Percentiles rank a stretch among this genome's conserved stretches.
phyloP scores from a whole-genome alignment of 1,284 basidiomycete genomes.

The Microbotryum violaceum region DNA sequence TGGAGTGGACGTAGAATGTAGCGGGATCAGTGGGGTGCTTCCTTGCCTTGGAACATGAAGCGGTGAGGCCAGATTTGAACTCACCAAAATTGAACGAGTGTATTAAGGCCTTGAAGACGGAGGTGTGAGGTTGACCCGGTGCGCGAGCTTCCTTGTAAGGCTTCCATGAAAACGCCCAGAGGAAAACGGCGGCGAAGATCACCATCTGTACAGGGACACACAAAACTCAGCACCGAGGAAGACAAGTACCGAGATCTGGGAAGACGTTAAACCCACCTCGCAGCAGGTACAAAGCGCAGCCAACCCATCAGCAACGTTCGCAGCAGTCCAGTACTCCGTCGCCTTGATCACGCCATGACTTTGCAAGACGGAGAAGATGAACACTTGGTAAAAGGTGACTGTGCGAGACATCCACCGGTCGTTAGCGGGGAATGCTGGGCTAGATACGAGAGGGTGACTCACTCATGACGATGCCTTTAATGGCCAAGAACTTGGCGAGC shows the following conservation, averaged over 20 bases:
- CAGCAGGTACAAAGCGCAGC: conserved; percentile 72
- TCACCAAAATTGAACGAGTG: conserved; percentile 69
- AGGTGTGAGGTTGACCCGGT: conserved; percentile 25
- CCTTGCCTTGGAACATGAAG: neutral
- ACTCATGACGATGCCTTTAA: conserved; percentile 62
- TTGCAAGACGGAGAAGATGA: conserved; percentile 41
- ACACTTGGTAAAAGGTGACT: conserved; percentile 46
- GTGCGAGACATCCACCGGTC: conserved; percentile 58
- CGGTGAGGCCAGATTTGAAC: conserved; percentile 28
- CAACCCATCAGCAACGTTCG: conserved; percentile 62
- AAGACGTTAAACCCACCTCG: conserved; percentile 50
- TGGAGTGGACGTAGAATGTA: neutral
- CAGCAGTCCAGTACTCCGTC: conserved; percentile 58
- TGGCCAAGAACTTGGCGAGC: conserved; percentile 69
- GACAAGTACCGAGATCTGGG: no score
- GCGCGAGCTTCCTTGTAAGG: conserved; percentile 50
- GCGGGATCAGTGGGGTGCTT: neutral
- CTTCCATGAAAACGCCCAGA: conserved; percentile 65
- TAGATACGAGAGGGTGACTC: neutral
- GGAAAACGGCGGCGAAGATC: conserved; percentile 65
- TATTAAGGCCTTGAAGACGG: conserved; percentile 49
- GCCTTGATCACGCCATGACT: conserved; percentile 45
- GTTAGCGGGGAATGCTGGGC: neutral
- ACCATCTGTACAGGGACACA: conserved; percentile 55
- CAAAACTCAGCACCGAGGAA: no score